A percentile compares a stretch with the other conserved stretches of the same genome.
Conservation (phyloP, 495 filamentous ascomycete species). For the Aspergillus kassunensis region DNA sequence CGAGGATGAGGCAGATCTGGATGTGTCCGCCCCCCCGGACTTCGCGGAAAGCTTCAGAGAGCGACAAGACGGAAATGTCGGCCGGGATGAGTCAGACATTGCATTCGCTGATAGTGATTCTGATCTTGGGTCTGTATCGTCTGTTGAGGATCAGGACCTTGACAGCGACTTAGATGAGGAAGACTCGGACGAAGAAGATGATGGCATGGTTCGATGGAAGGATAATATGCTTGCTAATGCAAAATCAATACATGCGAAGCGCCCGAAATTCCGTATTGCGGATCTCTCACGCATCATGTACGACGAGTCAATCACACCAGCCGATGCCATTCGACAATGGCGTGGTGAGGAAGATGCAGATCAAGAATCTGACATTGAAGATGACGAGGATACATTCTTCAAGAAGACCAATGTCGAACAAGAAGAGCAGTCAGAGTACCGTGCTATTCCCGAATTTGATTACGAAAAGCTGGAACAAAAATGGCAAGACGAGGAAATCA, state of each 20-base stretch:
- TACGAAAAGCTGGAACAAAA: constrained; percentile 77
- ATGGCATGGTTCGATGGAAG: constrained; percentile 74
- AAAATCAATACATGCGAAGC: constrained; percentile 61
- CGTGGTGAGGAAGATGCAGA: constrained; percentile 48
- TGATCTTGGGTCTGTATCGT: constrained; percentile 87
- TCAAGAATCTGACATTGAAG: constrained; percentile 45
- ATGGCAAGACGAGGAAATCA: constrained; percentile 74
- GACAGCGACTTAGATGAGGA: constrained; percentile 57
- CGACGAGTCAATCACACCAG: constrained; percentile 70
- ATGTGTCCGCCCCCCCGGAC: constrained; percentile 40
- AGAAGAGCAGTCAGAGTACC: constrained; percentile 68
- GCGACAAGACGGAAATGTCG: constrained; percentile 38
- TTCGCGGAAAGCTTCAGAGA: constrained; percentile 41
- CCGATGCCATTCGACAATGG: constrained; percentile 75
- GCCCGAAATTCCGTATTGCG: constrained; percentile 63
- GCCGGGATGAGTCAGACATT: constrained; percentile 56
- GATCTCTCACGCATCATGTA: constrained; percentile 88
- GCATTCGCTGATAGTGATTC: constrained; percentile 96
- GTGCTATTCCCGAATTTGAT: constrained; percentile 71
- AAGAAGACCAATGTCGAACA: constrained; percentile 62
- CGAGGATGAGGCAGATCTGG: constrained; percentile 40
- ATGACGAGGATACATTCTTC: constrained; percentile 81
- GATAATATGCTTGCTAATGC: constrained; percentile 76
- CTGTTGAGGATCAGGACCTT: constrained; percentile 56
- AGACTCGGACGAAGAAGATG: constrained; percentile 50